These are phyloP conservation scores for Lyophyllum decastes DNA, from an alignment of 768 basidiomycete species.

Conservation along the genomic window DNA sequence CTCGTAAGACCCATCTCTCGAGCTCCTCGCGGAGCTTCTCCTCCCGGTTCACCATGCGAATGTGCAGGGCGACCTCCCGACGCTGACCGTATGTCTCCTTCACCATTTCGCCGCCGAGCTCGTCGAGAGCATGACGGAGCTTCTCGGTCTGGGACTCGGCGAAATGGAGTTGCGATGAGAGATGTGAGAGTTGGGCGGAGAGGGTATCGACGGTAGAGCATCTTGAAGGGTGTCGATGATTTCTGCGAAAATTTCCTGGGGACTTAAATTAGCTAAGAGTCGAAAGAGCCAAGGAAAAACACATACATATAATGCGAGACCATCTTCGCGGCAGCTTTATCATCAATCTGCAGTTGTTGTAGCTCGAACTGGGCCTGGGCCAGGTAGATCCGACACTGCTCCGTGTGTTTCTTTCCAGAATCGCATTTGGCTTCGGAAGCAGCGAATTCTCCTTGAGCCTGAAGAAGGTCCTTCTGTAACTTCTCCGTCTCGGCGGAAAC, in stretches of 20 bases:
- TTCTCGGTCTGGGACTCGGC: conserved; percentile 45
- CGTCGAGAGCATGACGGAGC: conserved; percentile 65
- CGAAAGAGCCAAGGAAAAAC: background rate
- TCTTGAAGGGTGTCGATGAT: conserved; percentile 67
- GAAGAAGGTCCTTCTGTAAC: conserved; percentile 43
- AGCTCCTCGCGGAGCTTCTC: conserved; percentile 58
- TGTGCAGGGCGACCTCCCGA: conserved; percentile 66
- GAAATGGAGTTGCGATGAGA: conserved; percentile 43
- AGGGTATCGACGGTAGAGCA: conserved; percentile 61
- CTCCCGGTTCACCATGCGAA: conserved; percentile 65
- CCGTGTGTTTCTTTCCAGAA: conserved; percentile 43
- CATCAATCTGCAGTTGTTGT: conserved; percentile 59
- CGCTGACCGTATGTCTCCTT: conserved; percentile 74
- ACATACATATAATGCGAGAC: conserved; percentile 84
- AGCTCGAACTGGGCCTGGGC: conserved; percentile 50
- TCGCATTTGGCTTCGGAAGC: conserved; percentile 41
- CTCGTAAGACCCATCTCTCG: conserved; percentile 55
- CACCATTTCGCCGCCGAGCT: conserved; percentile 68
- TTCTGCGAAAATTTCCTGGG: conserved; percentile 82
- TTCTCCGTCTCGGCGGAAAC: conserved; percentile 48
- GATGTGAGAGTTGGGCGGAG: conserved; percentile 45
- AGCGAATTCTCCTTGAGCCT: conserved; percentile 46
- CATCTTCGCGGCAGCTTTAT: conserved; percentile 78
- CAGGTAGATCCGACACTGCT: conserved; percentile 46
- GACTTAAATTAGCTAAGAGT: background rate